These are phyloP conservation scores for Starmerella apis DNA, from an alignment of 805 yeast species.

Conservation along the genomic window DNA sequence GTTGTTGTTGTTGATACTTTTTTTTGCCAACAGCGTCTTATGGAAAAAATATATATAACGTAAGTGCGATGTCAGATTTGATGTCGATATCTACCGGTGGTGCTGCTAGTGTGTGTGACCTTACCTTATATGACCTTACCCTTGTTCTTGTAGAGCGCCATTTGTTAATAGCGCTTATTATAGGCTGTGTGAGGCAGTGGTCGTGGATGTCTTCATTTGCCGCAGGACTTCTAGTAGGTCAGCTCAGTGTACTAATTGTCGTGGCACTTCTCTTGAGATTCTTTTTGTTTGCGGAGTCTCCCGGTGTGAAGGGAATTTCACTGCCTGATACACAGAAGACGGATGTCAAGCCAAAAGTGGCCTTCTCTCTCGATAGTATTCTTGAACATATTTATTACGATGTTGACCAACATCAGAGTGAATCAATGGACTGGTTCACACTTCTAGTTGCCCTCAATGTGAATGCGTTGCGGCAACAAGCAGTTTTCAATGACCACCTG, in stretches of 20 bases:
- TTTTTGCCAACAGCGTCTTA: background rate
- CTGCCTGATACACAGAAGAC: constrained; percentile 23
- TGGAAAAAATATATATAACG: background rate
- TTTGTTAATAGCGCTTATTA: background rate
- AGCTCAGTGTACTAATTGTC: constrained; percentile 34
- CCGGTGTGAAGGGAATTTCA: constrained; percentile 26
- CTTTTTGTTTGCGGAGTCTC: constrained; percentile 36
- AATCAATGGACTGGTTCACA: constrained; percentile 93
- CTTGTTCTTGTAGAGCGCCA: background rate
- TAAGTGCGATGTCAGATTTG: background rate
- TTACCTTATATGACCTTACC: background rate
- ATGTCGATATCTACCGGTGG: too few relatives aligned
- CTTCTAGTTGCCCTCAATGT: constrained; percentile 86
- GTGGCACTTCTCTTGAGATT: constrained; percentile 34
- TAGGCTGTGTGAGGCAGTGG: background rate
- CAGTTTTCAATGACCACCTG: constrained; percentile 71
- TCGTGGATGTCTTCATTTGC: constrained; percentile 28
- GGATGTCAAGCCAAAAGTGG: constrained; percentile 25
- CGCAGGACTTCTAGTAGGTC: constrained; percentile 35
- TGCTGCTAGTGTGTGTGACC: too few relatives aligned
- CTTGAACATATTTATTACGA: constrained; percentile 88
- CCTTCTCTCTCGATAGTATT: constrained; percentile 36
- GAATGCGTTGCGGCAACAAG: constrained; percentile 80
- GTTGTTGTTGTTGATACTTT: background rate
- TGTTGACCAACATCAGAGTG: constrained; percentile 76